Conservation (phyloP, 345 rosid species). For the Rubroshorea leprosula region DNA sequence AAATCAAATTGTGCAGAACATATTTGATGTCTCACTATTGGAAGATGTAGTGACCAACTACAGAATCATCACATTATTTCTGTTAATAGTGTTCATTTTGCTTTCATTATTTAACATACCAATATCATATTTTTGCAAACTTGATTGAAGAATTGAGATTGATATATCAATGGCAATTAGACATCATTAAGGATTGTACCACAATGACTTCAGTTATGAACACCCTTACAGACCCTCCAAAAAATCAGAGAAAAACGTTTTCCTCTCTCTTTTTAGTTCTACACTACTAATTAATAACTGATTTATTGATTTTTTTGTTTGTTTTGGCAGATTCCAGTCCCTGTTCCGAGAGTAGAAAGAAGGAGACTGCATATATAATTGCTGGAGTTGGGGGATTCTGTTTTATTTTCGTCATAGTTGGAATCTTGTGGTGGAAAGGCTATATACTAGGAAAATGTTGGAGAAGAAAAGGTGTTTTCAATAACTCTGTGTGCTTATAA, state of each 20-base stretch:
- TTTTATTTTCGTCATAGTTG: constrained; percentile 20
- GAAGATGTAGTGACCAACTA: too few species aligned
- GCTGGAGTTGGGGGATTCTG: constrained; percentile 24
- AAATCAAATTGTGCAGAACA: too few species aligned
- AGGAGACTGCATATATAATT: constrained; percentile 14
- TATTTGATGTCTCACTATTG: too few species aligned
- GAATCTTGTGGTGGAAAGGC: constrained; percentile 34
- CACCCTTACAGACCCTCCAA: too few species aligned
- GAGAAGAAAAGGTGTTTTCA: constrained; percentile 20
- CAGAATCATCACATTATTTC: too few species aligned
- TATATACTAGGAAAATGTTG: constrained; percentile 10
- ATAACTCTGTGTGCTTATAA: not conserved
- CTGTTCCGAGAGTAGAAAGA: constrained; percentile 17
- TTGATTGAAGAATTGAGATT: too few species aligned
- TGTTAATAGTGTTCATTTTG: too few species aligned
- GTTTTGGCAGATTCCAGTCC: constrained; percentile 29
- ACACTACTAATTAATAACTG: constrained; percentile 1
- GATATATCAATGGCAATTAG: not conserved
- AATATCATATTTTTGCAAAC: not conserved
- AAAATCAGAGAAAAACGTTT: too few species aligned
- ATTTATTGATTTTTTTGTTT: constrained; percentile 7
- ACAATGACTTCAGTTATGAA: too few species aligned
- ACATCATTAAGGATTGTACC: too few species aligned
- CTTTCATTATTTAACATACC: too few species aligned
- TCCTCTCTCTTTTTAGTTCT: not conserved